Evolutionary conservation across 495 filamentous ascomycete genomes (phyloP).

Genomic region (Podospora didyma): DNA sequence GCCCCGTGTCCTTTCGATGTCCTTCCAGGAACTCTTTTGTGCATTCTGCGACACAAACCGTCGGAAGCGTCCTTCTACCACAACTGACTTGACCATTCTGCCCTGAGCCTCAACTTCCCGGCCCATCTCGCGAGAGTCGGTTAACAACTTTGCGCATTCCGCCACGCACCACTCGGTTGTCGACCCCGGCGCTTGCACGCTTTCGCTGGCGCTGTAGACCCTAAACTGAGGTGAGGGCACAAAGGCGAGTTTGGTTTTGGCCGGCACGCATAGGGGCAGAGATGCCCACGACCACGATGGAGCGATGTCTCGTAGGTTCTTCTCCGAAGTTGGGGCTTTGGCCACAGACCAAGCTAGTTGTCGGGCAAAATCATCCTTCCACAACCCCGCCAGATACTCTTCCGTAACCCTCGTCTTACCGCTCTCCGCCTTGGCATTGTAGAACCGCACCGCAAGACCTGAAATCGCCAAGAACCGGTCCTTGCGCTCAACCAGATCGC

Average conservation of each 20-base stretch:
- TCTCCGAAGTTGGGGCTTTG: conserved; percentile 9
- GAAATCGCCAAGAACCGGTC: conserved; percentile 30
- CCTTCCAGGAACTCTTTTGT: conserved; percentile 14
- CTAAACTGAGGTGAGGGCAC: conserved; percentile 18
- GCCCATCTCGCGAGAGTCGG: conserved; percentile 8
- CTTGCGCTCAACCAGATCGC: conserved; percentile 22
- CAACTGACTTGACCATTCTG: conserved; percentile 18
- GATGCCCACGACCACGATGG: conserved; percentile 32
- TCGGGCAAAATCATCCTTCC: conserved; percentile 25
- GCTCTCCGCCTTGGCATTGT: conserved; percentile 23
- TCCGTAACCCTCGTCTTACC: conserved; percentile 16
- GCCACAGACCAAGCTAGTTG: conserved; percentile 28
- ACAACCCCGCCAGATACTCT: conserved; percentile 28
- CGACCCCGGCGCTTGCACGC: not conserved
- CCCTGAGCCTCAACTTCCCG: conserved; percentile 21
- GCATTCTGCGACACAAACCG: conserved; percentile 21
- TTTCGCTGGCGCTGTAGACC: conserved; percentile 10
- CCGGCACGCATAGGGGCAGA: conserved; percentile 18
- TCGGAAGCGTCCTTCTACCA: conserved; percentile 24
- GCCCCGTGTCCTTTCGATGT: conserved; percentile 14
- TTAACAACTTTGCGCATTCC: not conserved
- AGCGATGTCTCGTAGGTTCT: conserved; percentile 22
- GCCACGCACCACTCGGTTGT: not conserved
- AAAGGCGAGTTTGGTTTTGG: conserved; percentile 20
- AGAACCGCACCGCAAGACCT: conserved; percentile 30